A percentile compares a stretch with the other conserved stretches of the same genome.
These are phyloP conservation scores for Fibroporia radiculosa DNA, from an alignment of 768 basidiomycete species.

Conservation along the genomic window DNA sequence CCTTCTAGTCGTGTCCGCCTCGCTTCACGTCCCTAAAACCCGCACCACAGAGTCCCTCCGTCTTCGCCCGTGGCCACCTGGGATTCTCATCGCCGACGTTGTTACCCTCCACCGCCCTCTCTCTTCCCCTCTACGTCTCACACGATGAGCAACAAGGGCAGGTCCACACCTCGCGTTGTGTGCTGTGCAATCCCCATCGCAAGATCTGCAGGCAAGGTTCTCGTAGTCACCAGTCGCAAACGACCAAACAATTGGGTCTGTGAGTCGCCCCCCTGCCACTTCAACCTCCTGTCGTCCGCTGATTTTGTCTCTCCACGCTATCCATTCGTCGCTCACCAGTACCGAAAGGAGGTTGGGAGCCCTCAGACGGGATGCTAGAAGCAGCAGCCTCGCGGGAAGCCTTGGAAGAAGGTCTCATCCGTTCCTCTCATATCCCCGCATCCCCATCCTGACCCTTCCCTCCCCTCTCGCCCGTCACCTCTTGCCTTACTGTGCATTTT, in stretches of 20 bases:
- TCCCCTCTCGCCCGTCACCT: constrained; percentile 18
- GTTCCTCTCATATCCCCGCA: constrained; percentile 70
- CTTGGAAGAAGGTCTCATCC: constrained; percentile 92
- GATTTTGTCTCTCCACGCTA: constrained; percentile 8
- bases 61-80: constrained; percentile 3
- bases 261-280: constrained; percentile 45
- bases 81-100: neutral
- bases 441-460: constrained; percentile 26
- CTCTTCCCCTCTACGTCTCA: constrained; percentile 1
- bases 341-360: constrained; percentile 91
- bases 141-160: constrained; percentile 59
- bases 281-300: constrained; percentile 6
- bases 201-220: constrained; percentile 64
- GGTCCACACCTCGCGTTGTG: constrained; percentile 75
- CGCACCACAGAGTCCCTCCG: neutral
- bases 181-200: constrained; percentile 87
- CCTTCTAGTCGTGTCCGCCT: neutral
- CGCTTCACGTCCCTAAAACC: neutral
- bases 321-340: constrained; percentile 35
- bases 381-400: constrained; percentile 88
- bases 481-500: constrained; percentile 20
- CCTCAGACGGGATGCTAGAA: constrained; percentile 72
- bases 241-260: constrained; percentile 78
- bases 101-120: too few species aligned
- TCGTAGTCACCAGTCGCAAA: constrained; percentile 81